phyloP scores from a whole-genome alignment of 148 eudicot species.

The Nepenthes gracilis region DNA sequence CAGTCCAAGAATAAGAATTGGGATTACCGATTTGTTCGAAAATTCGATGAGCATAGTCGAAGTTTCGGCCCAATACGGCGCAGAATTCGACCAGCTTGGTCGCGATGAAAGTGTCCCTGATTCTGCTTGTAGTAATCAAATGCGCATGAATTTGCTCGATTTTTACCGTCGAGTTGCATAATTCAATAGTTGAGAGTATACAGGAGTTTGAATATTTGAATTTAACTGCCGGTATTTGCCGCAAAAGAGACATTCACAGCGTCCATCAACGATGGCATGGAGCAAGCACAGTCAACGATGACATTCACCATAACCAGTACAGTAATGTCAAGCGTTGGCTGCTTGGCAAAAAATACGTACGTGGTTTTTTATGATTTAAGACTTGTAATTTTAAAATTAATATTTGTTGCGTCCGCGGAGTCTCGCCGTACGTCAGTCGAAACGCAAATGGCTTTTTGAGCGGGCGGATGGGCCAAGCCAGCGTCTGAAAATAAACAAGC shows the following conservation, averaged over 20 bases:
- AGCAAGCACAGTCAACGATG: no score
- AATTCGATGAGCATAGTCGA: slow-evolving; percentile 12
- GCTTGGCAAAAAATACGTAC: no score
- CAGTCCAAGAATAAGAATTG: slow-evolving; percentile 22
- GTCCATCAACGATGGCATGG: no score
- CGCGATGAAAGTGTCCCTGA: slow-evolving; percentile 19
- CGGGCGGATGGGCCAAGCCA: no score
- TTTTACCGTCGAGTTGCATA: slow-evolving; percentile 13
- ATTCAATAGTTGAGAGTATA: slow-evolving; percentile 6
- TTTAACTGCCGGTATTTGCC: slow-evolving; percentile 11
- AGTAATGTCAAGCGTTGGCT: no score
- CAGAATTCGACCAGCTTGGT: slow-evolving; percentile 17
- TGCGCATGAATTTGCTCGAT: slow-evolving; percentile 27
- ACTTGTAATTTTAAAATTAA: no score
- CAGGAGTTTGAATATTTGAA: slow-evolving; percentile 1
- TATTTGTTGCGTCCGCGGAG: no score
- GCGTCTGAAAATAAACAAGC: no score
- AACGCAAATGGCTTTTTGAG: no score
- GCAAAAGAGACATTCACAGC: slow-evolving; percentile 10
- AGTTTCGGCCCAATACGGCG: slow-evolving; percentile 12
- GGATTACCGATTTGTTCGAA: slow-evolving; percentile 18
- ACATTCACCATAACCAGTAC: no score
- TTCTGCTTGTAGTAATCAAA: slow-evolving; percentile 16
- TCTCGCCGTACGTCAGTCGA: no score
- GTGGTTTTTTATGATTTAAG: no score